These are phyloP conservation scores for Voacanga thouarsii DNA, from an alignment of 257 asterid species.

Conservation along the genomic window DNA sequence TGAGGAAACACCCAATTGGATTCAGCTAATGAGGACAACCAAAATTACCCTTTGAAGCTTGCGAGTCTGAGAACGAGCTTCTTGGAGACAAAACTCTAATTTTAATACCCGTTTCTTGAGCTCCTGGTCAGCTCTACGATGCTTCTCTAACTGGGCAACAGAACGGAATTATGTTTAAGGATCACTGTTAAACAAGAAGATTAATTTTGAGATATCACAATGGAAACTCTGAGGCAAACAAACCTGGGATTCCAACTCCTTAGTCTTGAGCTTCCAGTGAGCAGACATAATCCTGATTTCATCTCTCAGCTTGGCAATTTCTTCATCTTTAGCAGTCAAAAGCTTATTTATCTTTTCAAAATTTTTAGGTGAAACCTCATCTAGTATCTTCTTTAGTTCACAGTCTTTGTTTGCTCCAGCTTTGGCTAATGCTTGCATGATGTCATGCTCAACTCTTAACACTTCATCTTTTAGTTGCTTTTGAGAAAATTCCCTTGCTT, in stretches of 20 bases:
- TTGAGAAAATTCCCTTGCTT: conserved; percentile 71
- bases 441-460: conserved; percentile 71
- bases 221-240: not conserved
- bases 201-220: not conserved
- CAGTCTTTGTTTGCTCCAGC: conserved; percentile 64
- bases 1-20: too few relatives aligned
- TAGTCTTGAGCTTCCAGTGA: conserved; percentile 83
- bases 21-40: not conserved
- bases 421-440: conserved; percentile 67
- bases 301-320: conserved; percentile 66
- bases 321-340: conserved; percentile 67
- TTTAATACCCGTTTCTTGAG: conserved; percentile 70
- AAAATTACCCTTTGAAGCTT: conserved; percentile 77
- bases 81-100: conserved; percentile 78
- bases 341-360: conserved; percentile 59
- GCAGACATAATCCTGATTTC: conserved; percentile 82
- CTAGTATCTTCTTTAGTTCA: conserved; percentile 63
- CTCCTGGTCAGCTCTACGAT: conserved; percentile 73
- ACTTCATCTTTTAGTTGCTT: conserved; percentile 82
- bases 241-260: conserved; percentile 86
- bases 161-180: not conserved
- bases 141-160: conserved; percentile 64
- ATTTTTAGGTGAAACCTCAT: conserved; percentile 73
- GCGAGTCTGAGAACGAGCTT: conserved; percentile 74
- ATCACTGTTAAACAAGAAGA: not conserved